Conservation (phyloP, 169 alveolate species). For the Plasmodium knowlesi region DNA sequence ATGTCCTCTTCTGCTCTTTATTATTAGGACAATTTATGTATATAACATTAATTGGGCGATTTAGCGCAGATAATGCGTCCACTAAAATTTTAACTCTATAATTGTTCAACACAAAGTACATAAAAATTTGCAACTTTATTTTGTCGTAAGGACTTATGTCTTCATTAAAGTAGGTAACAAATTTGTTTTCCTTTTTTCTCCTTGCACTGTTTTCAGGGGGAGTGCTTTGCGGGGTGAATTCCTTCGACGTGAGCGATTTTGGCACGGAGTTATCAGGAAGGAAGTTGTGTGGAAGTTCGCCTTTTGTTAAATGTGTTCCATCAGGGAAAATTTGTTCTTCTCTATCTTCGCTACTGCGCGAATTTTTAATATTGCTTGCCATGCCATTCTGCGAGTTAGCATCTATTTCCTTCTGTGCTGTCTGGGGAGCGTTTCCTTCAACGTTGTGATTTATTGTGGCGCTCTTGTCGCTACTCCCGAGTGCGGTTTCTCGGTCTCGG, state of each 20-base stretch:
- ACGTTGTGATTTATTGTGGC: background rate
- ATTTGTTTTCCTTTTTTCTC: constrained; percentile 16
- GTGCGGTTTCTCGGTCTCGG: background rate
- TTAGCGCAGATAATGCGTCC: constrained; percentile 81
- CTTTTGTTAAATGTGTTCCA: background rate
- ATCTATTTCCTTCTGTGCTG: background rate
- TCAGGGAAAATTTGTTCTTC: background rate
- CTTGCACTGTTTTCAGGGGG: background rate
- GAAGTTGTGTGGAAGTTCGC: background rate
- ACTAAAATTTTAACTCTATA: constrained; percentile 78
- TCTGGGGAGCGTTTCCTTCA: background rate
- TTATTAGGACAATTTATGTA: constrained; percentile 77
- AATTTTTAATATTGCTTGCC: background rate
- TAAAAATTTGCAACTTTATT: constrained; percentile 70
- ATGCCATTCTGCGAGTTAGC: background rate
- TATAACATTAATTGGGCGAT: constrained; percentile 78
- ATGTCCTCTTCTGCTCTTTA: constrained; percentile 25
- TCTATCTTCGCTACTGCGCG: background rate
- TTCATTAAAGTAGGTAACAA: constrained; percentile 47
- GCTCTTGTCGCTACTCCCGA: background rate
- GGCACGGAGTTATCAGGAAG: background rate
- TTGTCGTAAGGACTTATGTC: constrained; percentile 55
- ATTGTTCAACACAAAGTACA: constrained; percentile 73
- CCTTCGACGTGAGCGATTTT: background rate
- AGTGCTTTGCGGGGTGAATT: background rate